These are phyloP conservation scores for Fusarium napiforme DNA, from an alignment of 2,329 filamentous ascomycete species.

Conservation along the genomic window DNA sequence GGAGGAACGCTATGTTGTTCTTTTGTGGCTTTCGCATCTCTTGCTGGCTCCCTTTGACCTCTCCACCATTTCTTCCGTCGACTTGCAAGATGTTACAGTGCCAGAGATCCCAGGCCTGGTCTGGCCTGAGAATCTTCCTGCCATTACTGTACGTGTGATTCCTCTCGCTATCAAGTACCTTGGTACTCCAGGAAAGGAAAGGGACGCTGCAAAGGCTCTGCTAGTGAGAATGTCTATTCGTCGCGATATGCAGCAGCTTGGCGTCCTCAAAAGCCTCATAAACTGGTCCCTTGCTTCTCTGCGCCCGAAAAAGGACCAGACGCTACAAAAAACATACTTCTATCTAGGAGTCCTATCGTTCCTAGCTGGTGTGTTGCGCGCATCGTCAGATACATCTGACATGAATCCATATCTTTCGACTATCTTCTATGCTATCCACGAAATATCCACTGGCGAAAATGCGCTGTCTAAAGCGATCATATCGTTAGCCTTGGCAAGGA, in stretches of 20 bases:
- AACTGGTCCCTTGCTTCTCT: slow-evolving; percentile 76
- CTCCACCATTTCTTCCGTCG: slow-evolving; percentile 78
- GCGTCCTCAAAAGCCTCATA: slow-evolving; percentile 74
- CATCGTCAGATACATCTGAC: slow-evolving; percentile 78
- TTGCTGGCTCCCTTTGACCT: slow-evolving; percentile 91
- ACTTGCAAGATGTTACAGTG: slow-evolving; percentile 58
- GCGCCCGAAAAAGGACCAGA: slow-evolving; percentile 52
- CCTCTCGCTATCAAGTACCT: slow-evolving; percentile 78
- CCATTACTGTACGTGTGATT: slow-evolving; percentile 76
- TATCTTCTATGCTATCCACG: slow-evolving; percentile 74
- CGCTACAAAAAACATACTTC: slow-evolving; percentile 70
- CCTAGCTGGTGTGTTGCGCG: slow-evolving; percentile 76
- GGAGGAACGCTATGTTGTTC: slow-evolving; percentile 88
- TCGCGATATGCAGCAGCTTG: slow-evolving; percentile 85
- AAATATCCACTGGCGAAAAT: slow-evolving; percentile 64
- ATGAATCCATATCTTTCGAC: slow-evolving; percentile 73
- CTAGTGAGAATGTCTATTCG: slow-evolving; percentile 85
- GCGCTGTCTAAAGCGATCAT: slow-evolving; percentile 64
- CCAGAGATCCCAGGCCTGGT: slow-evolving; percentile 59
- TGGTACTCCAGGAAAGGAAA: slow-evolving; percentile 82
- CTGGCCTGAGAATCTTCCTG: slow-evolving; percentile 72
- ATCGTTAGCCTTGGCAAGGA: slow-evolving; percentile 82
- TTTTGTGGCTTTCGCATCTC: slow-evolving; percentile 88
- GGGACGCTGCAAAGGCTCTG: slow-evolving; percentile 85
- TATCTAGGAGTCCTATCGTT: slow-evolving; percentile 85